Base-by-base conservation (phyloP, 192 early-diverging fungal genomes). In the Ambispora gerdemannii region DNA sequence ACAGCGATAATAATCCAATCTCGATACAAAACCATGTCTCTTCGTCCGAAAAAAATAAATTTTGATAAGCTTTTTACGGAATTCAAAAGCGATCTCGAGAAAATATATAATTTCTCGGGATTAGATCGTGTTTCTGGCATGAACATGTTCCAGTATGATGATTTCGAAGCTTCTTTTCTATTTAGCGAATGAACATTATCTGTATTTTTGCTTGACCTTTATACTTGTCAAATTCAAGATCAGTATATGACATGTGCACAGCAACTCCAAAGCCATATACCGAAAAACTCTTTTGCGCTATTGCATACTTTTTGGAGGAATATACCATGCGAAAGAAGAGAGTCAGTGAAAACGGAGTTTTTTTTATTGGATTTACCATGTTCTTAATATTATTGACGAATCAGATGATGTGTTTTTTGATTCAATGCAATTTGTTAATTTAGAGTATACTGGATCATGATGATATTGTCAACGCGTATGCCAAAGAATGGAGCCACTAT, bases 211-310 rank as follows among this genome's bases (percentile, higher is more conserved):
- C n/a, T n/a, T n/a, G n/a, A n/a, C n/a, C n/a, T n/a, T n/a, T n/a
- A n/a, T n/a, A n/a, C n/a, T n/a, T n/a, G n/a, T n/a, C n/a, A 30
- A 36, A 17, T 13, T 50, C 13, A 43, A 86, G 85, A 72, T 75
- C 82, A 7, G 87, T 90, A 3, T 94, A 92, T 73, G 92, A 92
- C 73, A 83, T 91, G 69, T 94, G 92, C 68, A 91, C 84, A 47
- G 86, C 91, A 35, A 73, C 81, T 22, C 92, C 92, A 32, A 84
- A 85, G 61, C 86, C 91, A 4, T 82, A 86, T 72, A 84, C 84
- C 0, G 88, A 91, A 43, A 69, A 61, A 58, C 79, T 92, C 20
- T 91, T 91, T 68, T 82, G 79, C 33, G 75, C 80, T 28, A 84
- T 92, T 19, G 86, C 85, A 0, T 79, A 88, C 4, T 92, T 90